Evolutionary conservation across 1,284 basidiomycete species (phyloP).

Genomic region (Testicularia cyperi): DNA sequence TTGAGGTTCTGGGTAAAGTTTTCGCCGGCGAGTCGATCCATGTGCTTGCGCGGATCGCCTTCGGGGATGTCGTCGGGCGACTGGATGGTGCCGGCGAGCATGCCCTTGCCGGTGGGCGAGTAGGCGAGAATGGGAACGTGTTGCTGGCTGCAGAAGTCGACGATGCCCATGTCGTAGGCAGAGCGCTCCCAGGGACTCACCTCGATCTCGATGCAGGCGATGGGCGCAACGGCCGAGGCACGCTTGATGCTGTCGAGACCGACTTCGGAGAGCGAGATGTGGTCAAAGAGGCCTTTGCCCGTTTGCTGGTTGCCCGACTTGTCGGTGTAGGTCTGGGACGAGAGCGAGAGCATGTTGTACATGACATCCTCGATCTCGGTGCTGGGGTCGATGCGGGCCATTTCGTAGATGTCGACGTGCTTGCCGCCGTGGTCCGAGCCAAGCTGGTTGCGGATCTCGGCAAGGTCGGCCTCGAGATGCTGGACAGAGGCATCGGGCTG

Average conservation of each 20-base stretch:
- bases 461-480: slow-evolving; percentile 33
- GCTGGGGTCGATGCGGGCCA: slow-evolving; percentile 33
- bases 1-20: slow-evolving; percentile 69
- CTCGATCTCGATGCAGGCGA: slow-evolving; percentile 69
- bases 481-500: slow-evolving; percentile 21
- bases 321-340: slow-evolving; percentile 23
- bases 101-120: slow-evolving; percentile 62
- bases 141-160: slow-evolving; percentile 62
- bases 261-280: slow-evolving; percentile 52
- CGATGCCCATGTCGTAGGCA: slow-evolving; percentile 62
- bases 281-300: slow-evolving; percentile 48
- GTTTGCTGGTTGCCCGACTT: slow-evolving; percentile 12
- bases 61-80: slow-evolving; percentile 65
- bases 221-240: slow-evolving; percentile 34
- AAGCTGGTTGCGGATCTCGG: slow-evolving; percentile 27
- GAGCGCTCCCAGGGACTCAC: slow-evolving; percentile 68
- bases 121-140: slow-evolving; percentile 68
- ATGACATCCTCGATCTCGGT: slow-evolving; percentile 27
- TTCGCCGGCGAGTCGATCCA: slow-evolving; percentile 61
- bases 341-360: slow-evolving; percentile 39
- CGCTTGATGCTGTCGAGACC: slow-evolving; percentile 40
- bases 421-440: slow-evolving; percentile 45
- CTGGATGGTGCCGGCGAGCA: slow-evolving; percentile 67
- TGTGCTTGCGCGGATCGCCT: slow-evolving; percentile 63
- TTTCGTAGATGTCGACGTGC: slow-evolving; percentile 47